Evolutionary conservation across 306 rosid genomes (phyloP), one percentile per base, ranked within the genome.

Genomic region (Trifolium pratense): DNA sequence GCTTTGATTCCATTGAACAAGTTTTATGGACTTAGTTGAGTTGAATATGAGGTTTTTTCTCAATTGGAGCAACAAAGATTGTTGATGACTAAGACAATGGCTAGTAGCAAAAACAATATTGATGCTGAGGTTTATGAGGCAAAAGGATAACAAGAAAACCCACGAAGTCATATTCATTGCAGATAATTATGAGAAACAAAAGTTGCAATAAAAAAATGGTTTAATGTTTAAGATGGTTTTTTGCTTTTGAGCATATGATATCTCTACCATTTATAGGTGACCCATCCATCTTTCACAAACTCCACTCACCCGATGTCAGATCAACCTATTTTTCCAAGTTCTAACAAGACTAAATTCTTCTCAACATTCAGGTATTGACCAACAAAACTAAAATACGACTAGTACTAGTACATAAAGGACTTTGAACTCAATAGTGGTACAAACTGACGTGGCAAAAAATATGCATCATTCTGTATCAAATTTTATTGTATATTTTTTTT

Each of bases 1-100:
- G 26, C 31, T 53, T 53, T 14, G 29, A 53, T 53, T 9, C 60
- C 60, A 53, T 18, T 53, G 14, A 53, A 53, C 60, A 20, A 53
- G 60, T 53, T 53, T 53, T 9, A 9, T 53, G 14, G 60, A 53
- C 14, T 18, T 53, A 31, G 60, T 18, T 53, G 60, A 53, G 60
- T 53, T 53, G 29, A 53, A 53, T 53, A 0, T 53, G 60, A 53
- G 60, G 60, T 20, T 53, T 15, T 53, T 53, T 14, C 20, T 53
- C 15, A 53, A 53, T 53, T 53, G 60, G 31, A 53, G 60, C 60
- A 53, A 53, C 60, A 53, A 53, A 53, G 60, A 52, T 52, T 52
- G 58, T 17, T 52, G 58, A 52, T 52, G 5, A 52, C 58, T 26
- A 52, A 17, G 26, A 20, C 6, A 53, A 20, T 53, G 7, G 29